Evolutionary conservation across 1,139 yeast species (phyloP).

Genomic region (Saccharomyces hybrid): DNA sequence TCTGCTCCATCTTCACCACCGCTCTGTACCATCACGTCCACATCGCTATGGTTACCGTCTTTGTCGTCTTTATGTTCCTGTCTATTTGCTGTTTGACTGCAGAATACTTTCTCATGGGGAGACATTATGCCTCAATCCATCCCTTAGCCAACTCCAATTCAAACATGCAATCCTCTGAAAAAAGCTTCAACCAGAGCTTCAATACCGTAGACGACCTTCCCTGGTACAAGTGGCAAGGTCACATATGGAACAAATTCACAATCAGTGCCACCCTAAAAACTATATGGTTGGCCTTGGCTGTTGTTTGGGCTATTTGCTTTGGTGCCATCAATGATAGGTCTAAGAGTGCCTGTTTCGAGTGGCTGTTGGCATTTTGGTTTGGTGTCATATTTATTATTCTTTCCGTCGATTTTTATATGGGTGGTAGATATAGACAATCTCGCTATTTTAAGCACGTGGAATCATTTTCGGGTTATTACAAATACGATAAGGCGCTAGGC

Average conservation of each 20-base stretch:
- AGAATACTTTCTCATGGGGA: conserved; percentile 57
- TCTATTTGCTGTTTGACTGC: conserved; percentile 55
- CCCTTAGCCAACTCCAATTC: conserved; percentile 18
- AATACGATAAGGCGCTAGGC: conserved; percentile 19
- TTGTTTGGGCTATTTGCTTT: conserved; percentile 61
- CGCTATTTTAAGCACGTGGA: conserved; percentile 26
- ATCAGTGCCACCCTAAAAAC: conserved; percentile 48
- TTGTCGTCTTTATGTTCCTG: conserved; percentile 62
- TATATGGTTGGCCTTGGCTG: conserved; percentile 61
- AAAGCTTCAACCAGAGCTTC: not conserved
- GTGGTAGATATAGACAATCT: conserved; percentile 33
- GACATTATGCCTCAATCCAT: conserved; percentile 37
- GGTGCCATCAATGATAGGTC: conserved; percentile 42
- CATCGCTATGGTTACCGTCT: conserved; percentile 60
- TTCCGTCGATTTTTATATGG: conserved; percentile 63
- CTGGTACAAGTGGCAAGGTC: conserved; percentile 34
- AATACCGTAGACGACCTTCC: conserved; percentile 30
- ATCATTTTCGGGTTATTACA: conserved; percentile 26
- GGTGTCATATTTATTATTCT: conserved; percentile 63
- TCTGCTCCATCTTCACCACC: conserved; percentile 71
- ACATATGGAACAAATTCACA: conserved; percentile 37
- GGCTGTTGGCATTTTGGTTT: conserved; percentile 77
- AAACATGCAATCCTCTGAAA: not conserved
- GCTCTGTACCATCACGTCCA: conserved; percentile 54
- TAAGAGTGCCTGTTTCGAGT: conserved; percentile 57